phyloP scores from a whole-genome alignment of 345 rosid genomes.

The Erysimum cheiranthoides region DNA sequence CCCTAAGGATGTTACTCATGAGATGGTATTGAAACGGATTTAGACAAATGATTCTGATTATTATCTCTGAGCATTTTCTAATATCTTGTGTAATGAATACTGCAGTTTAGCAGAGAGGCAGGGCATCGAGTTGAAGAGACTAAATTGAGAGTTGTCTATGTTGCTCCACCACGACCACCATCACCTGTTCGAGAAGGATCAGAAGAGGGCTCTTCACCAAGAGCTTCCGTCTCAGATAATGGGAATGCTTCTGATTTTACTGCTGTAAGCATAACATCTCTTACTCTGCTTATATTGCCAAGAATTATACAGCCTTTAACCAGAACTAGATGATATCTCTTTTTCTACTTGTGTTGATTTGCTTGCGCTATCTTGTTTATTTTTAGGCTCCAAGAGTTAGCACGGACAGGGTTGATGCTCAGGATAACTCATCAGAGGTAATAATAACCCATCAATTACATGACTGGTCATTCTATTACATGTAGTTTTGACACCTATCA shows the following conservation, averaged over 20 bases:
- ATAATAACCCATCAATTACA: not conserved
- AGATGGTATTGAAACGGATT: conserved; percentile 57
- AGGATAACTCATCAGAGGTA: conserved; percentile 72
- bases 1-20: conserved; percentile 66
- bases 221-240: conserved; percentile 69
- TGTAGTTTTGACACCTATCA: conserved; percentile 1
- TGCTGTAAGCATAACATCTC: conserved; percentile 54
- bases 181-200: conserved; percentile 81
- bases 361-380: conserved; percentile 26
- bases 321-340: conserved; percentile 3
- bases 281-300: not conserved
- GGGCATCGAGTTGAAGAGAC: conserved; percentile 72
- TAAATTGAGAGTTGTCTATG: conserved; percentile 81
- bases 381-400: conserved; percentile 64
- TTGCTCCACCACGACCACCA: conserved; percentile 77
- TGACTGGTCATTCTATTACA: not conserved
- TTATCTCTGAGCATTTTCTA: not conserved
- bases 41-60: not conserved
- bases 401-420: conserved; percentile 55
- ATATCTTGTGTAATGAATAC: conserved; percentile 9
- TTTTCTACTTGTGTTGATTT: conserved; percentile 26
- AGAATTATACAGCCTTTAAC: not conserved
- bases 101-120: conserved; percentile 68
- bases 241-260: conserved; percentile 60
- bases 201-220: conserved; percentile 84